Conservation (phyloP, 2,329 filamentous ascomycete genomes). For the Coniochaeta hoffmannii region DNA sequence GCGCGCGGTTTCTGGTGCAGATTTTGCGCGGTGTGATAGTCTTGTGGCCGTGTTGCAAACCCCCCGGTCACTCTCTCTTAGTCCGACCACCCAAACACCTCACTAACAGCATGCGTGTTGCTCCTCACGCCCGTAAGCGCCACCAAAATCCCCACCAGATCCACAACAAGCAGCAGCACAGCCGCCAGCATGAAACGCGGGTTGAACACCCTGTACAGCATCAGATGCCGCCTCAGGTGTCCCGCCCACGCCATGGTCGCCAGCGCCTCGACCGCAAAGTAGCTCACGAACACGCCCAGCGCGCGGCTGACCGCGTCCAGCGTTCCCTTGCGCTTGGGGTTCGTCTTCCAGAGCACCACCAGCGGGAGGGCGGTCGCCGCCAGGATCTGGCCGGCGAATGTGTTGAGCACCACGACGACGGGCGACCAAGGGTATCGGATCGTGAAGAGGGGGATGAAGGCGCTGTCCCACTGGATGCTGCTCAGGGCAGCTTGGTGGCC, state of each 20-base stretch:
- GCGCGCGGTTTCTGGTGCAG: no score
- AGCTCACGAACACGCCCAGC: constrained; percentile 67
- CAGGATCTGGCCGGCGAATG: constrained; percentile 81
- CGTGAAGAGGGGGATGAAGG: constrained; percentile 79
- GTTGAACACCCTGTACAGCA: constrained; percentile 92
- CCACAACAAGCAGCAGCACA: constrained; percentile 64
- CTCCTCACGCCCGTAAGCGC: constrained; percentile 67
- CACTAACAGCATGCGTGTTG: constrained; percentile 71
- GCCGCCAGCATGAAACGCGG: constrained; percentile 85
- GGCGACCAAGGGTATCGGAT: constrained; percentile 88
- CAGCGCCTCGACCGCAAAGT: constrained; percentile 75
- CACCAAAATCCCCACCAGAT: constrained; percentile 64
- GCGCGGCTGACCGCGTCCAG: constrained; percentile 65
- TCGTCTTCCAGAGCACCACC: constrained; percentile 81
- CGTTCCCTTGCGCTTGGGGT: constrained; percentile 62
- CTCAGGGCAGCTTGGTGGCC: constrained; percentile 86
- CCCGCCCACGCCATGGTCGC: constrained; percentile 89
- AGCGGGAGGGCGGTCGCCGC: constrained; percentile 74
- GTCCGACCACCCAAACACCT: constrained; percentile 79
- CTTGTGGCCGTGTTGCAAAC: not conserved
- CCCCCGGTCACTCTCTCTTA: not conserved
- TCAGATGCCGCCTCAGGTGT: constrained; percentile 80
- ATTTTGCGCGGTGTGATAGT: not conserved
- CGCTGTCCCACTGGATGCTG: constrained; percentile 92
- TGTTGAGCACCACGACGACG: constrained; percentile 74